Evolutionary conservation across 2,329 filamentous ascomycete species (phyloP).

Genomic region (Penicillium decumbens): DNA sequence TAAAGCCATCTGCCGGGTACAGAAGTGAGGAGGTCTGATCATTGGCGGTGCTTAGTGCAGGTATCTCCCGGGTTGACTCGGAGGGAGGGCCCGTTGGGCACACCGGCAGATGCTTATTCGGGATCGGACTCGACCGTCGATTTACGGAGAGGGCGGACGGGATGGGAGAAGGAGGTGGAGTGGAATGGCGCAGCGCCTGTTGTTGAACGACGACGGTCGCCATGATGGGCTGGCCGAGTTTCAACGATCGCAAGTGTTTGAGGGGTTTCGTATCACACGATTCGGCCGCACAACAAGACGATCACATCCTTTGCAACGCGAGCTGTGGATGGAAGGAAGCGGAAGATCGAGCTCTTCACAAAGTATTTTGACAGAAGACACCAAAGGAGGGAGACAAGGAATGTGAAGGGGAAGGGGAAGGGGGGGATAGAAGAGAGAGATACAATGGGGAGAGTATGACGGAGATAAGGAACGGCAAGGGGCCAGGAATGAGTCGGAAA

Average conservation of each 20-base stretch:
- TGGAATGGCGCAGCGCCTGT: conserved; percentile 44
- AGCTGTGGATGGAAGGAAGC: background rate
- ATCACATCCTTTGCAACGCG: conserved; percentile 21
- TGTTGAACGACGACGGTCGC: conserved; percentile 48
- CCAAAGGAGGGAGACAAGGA: background rate
- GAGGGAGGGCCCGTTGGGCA: conserved; percentile 71
- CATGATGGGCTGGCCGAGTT: conserved; percentile 30
- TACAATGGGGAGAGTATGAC: conserved; percentile 5
- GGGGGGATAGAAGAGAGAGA: background rate
- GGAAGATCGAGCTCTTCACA: background rate
- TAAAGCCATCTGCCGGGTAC: conserved; percentile 65
- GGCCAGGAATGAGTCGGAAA: conserved; percentile 7
- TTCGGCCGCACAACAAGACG: conserved; percentile 4
- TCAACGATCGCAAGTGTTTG: background rate
- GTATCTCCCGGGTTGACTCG: conserved; percentile 60
- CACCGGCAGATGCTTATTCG: conserved; percentile 86
- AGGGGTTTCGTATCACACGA: background rate
- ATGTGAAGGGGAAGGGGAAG: conserved; percentile 7
- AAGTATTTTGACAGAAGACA: background rate
- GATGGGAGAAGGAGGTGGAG: conserved; percentile 45
- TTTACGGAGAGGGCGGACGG: conserved; percentile 55
- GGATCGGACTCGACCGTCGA: conserved; percentile 59
- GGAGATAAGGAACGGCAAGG: conserved; percentile 14
- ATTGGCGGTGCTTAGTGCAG: conserved; percentile 50
- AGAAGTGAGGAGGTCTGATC: conserved; percentile 64